phyloP scores from a whole-genome alignment of 345 rosid genomes.

The Citrus medica region DNA sequence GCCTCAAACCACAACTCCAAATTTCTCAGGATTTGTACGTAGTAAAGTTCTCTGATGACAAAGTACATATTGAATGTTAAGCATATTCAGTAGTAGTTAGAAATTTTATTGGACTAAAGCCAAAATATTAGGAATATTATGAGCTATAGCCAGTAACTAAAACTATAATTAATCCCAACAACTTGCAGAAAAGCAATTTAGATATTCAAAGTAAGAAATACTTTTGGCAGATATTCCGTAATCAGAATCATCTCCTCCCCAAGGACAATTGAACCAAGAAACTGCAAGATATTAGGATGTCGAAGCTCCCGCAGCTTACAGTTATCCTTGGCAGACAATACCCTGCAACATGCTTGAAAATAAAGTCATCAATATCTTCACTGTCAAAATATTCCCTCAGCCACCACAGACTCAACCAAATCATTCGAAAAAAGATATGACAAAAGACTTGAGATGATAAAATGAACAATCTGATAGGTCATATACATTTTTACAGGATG shows the following conservation, averaged over 20 bases:
- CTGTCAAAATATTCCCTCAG: neutral
- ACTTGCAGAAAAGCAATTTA: neutral
- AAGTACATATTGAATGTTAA: neutral
- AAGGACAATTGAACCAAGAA: constrained; percentile 59
- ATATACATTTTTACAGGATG: constrained; percentile 39
- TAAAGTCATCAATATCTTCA: neutral
- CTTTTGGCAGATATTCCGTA: constrained; percentile 52
- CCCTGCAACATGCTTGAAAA: constrained; percentile 31
- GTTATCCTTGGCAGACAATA: constrained; percentile 52
- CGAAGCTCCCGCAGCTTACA: constrained; percentile 50
- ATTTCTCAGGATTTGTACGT: neutral
- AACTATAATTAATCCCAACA: neutral
- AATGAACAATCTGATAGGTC: neutral
- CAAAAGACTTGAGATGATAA: neutral
- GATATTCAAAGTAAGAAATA: constrained; percentile 8
- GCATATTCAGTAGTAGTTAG: neutral
- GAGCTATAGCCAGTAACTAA: neutral
- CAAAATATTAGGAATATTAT: neutral
- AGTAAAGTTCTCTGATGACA: neutral
- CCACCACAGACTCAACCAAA: neutral
- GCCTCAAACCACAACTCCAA: neutral
- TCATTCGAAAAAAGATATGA: neutral
- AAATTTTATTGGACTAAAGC: neutral
- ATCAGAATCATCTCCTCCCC: constrained; percentile 55
- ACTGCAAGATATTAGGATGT: constrained; percentile 65